These are phyloP conservation scores for Aspergillus pseudotamarii DNA, from an alignment of 2,329 filamentous ascomycete genomes.

Conservation along the genomic window DNA sequence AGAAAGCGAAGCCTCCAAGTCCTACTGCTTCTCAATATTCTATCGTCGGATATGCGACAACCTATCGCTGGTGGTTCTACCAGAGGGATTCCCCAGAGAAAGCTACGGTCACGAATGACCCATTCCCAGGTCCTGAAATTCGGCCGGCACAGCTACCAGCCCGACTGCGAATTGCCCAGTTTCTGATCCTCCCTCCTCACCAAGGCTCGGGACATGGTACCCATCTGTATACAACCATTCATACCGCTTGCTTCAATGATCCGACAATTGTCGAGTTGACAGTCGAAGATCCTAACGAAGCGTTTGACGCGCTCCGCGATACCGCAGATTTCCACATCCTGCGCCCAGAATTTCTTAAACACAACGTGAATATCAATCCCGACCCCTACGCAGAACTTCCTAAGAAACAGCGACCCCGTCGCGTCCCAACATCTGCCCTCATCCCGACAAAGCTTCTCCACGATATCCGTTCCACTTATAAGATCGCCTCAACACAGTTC, in stretches of 20 bases:
- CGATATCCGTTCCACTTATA: slow-evolving; percentile 55
- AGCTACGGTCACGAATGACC: slow-evolving; percentile 46
- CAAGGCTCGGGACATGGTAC: slow-evolving; percentile 79
- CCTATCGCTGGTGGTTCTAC: slow-evolving; percentile 78
- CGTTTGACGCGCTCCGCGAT: slow-evolving; percentile 67
- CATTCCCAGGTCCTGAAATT: slow-evolving; percentile 47
- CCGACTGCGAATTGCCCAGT: slow-evolving; percentile 87
- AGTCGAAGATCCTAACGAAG: slow-evolving; percentile 85
- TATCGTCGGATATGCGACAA: slow-evolving; percentile 86
- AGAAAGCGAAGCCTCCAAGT: slow-evolving; percentile 51
- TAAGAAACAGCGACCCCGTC: slow-evolving; percentile 39
- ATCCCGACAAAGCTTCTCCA: slow-evolving; percentile 55
- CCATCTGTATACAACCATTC: slow-evolving; percentile 79
- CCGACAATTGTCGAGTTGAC: slow-evolving; percentile 78
- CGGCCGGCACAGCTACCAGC: slow-evolving; percentile 67
- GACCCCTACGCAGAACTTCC: slow-evolving; percentile 41
- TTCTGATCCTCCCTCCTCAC: slow-evolving; percentile 85
- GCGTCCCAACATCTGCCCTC: slow-evolving; percentile 55
- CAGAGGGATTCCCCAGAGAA: slow-evolving; percentile 42
- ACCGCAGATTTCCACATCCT: slow-evolving; percentile 62
- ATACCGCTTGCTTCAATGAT: slow-evolving; percentile 67
- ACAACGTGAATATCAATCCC: slow-evolving; percentile 52
- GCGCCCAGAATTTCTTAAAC: slow-evolving; percentile 52
- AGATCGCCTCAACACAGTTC: slow-evolving; percentile 65
- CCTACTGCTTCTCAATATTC: slow-evolving; percentile 65